phyloP scores from a whole-genome alignment of 2,329 filamentous ascomycete genomes.

The Epichloe festucae region DNA sequence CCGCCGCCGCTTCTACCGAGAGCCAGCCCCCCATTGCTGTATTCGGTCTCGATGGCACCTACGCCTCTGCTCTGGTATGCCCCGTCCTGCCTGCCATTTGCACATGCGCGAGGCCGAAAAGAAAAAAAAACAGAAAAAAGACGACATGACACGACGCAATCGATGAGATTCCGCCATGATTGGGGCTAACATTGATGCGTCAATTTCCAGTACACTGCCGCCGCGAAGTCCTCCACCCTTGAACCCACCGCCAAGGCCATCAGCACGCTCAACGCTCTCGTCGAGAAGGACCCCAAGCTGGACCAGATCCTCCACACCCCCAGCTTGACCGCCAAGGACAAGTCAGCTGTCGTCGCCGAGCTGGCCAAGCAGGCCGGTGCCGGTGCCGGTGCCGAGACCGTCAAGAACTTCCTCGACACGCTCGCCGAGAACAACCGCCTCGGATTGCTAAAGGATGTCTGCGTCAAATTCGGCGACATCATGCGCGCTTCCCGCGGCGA shows the following conservation, averaged over 20 bases:
- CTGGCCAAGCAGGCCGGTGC: conserved; percentile 68
- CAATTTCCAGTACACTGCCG: conserved; percentile 76
- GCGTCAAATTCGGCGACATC: conserved; percentile 74
- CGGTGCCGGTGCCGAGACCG: conserved; percentile 60
- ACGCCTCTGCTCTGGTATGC: conserved; percentile 94
- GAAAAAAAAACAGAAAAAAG: not conserved
- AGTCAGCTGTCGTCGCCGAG: conserved; percentile 74
- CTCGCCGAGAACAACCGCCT: conserved; percentile 96
- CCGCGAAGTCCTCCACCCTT: conserved; percentile 74
- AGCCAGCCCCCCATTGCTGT: conserved; percentile 84
- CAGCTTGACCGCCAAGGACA: conserved; percentile 66
- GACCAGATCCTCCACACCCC: conserved; percentile 62
- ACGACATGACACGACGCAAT: not conserved
- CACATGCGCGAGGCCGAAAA: not conserved
- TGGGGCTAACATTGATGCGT: conserved; percentile 8
- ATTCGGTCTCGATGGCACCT: conserved; percentile 94
- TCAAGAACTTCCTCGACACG: conserved; percentile 87
- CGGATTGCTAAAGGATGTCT: conserved; percentile 66
- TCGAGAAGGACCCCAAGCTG: conserved; percentile 79
- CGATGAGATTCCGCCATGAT: not conserved
- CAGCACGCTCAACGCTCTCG: conserved; percentile 52
- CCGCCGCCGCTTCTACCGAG: conserved; percentile 48
- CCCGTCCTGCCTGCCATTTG: conserved; percentile 2
- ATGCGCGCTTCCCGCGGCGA: conserved; percentile 86
- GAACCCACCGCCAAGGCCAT: conserved; percentile 77